Conservation (phyloP, 495 filamentous ascomycete species). For the Melanomma pulvis-pyrius region DNA sequence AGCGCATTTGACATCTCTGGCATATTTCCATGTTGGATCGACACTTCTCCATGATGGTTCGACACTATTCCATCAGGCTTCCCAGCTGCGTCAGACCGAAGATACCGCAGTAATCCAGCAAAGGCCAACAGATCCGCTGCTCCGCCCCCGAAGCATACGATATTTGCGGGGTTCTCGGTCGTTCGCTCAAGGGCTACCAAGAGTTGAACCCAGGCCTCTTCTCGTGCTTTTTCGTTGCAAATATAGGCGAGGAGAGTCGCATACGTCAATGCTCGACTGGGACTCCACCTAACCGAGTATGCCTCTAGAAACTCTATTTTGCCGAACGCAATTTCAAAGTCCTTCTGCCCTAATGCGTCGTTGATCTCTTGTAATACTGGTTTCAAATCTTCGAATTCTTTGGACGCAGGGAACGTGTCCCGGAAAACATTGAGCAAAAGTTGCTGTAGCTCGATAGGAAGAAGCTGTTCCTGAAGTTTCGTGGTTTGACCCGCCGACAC, state of each 20-base stretch:
- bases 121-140: background rate
- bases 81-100: background rate
- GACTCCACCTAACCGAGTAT: background rate
- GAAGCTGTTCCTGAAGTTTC: background rate
- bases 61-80: background rate
- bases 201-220: background rate
- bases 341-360: background rate
- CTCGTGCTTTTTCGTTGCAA: background rate
- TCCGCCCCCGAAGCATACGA: background rate
- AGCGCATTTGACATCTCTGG: background rate
- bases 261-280: background rate
- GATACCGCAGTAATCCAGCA: background rate
- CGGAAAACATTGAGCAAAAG: background rate
- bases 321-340: background rate
- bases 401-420: background rate
- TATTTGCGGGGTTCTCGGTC: background rate
- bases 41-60: background rate
- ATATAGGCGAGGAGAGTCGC: background rate
- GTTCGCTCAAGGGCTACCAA: background rate
- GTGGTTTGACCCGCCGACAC: background rate
- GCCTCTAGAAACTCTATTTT: background rate
- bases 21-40: background rate
- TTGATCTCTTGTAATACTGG: background rate
- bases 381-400: background rate
- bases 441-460: background rate